Percentiles rank a stretch among this genome's conserved stretches.
phyloP scores from a whole-genome alignment of 177 flowering plant species.

The Vitis hybrid region DNA sequence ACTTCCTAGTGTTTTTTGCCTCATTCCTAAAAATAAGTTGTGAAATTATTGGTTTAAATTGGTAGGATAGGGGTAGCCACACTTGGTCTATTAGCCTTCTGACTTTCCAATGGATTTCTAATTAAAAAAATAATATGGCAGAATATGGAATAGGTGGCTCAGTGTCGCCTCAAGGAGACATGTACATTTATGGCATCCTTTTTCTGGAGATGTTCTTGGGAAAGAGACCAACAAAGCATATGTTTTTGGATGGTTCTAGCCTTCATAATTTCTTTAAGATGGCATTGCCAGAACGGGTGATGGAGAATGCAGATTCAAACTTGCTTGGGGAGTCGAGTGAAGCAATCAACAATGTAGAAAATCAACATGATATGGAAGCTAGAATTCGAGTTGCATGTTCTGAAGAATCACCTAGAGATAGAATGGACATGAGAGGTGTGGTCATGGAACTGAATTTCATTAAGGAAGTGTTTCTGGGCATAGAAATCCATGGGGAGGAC shows the following conservation, averaged over 20 bases:
- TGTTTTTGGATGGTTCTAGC: background rate
- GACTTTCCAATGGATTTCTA: too few relatives aligned
- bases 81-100: too few relatives aligned
- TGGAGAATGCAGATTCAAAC: background rate
- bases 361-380: background rate
- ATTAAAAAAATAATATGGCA: too few relatives aligned
- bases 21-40: background rate
- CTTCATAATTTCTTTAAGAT: background rate
- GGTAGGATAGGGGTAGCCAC: too few relatives aligned
- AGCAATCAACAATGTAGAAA: too few relatives aligned
- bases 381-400: conserved; percentile 11
- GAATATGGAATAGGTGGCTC: too few relatives aligned
- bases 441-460: too few relatives aligned
- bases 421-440: too few relatives aligned
- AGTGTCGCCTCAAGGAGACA: background rate
- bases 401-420: background rate
- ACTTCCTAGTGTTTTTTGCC: too few relatives aligned
- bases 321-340: background rate
- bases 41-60: background rate
- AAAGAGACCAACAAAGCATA: background rate
- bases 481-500: too few relatives aligned
- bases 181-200: background rate
- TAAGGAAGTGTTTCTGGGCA: too few relatives aligned
- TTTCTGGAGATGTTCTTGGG: background rate
- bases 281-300: background rate